These are phyloP conservation scores for Sugiyamaella grinbergsii DNA, from an alignment of 1,139 yeast species.

Conservation along the genomic window DNA sequence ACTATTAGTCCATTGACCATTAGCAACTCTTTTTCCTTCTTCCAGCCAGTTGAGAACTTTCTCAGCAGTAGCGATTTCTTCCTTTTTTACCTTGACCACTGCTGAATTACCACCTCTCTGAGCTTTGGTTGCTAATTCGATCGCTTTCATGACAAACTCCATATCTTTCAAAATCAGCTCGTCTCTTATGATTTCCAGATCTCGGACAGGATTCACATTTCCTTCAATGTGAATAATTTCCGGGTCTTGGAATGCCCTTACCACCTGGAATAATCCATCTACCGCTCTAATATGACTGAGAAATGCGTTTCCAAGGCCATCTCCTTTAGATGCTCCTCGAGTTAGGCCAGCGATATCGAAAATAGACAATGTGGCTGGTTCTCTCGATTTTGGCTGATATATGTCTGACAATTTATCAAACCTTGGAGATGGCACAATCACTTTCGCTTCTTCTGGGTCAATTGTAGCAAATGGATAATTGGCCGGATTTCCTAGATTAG, in stretches of 20 bases:
- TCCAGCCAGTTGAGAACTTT: slow-evolving; percentile 74
- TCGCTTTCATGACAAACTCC: slow-evolving; percentile 83
- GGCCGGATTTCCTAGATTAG: slow-evolving; percentile 93
- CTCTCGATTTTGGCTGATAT: slow-evolving; percentile 69
- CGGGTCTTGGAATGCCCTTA: slow-evolving; percentile 91
- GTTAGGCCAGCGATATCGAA: slow-evolving; percentile 96
- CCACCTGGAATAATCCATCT: slow-evolving; percentile 94
- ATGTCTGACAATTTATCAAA: slow-evolving; percentile 68
- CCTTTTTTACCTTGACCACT: slow-evolving; percentile 68
- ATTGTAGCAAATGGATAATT: slow-evolving; percentile 96
- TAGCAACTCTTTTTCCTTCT: slow-evolving; percentile 81
- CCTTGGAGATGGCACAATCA: slow-evolving; percentile 85
- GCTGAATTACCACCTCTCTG: slow-evolving; percentile 38
- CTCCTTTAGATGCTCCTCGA: slow-evolving; percentile 93
- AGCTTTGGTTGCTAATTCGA: slow-evolving; percentile 62
- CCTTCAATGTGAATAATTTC: slow-evolving; percentile 94
- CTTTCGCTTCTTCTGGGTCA: slow-evolving; percentile 97
- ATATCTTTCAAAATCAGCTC: slow-evolving; percentile 93
- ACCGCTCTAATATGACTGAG: slow-evolving; percentile 93
- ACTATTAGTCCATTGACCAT: slow-evolving; percentile 93
- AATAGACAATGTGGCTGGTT: slow-evolving; percentile 86
- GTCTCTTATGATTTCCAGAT: slow-evolving; percentile 80
- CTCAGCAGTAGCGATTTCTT: slow-evolving; percentile 76
- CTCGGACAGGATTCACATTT: slow-evolving; percentile 89
- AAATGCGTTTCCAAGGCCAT: slow-evolving; percentile 95